These are phyloP conservation scores for Chlorella sp. DNA, from an alignment of 139 green algal species.

Conservation along the genomic window DNA sequence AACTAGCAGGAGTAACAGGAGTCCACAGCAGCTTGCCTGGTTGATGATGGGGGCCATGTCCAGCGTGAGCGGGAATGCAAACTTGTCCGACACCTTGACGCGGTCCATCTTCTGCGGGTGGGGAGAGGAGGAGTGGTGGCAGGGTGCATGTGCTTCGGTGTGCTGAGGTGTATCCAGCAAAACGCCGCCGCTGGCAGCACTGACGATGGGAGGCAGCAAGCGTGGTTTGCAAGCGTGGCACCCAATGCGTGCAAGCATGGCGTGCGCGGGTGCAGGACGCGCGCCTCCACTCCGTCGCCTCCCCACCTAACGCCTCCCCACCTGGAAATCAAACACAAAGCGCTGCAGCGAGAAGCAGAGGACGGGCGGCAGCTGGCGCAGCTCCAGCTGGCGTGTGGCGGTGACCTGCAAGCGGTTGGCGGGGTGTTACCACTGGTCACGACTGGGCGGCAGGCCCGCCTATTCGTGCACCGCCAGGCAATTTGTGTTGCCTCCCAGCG, in stretches of 20 bases:
- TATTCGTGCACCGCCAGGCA: too few species aligned
- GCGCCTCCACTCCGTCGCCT: too few species aligned
- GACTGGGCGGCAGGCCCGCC: background rate
- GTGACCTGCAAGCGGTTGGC: slow-evolving; percentile 57
- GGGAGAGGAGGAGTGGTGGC: background rate
- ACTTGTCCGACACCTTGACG: slow-evolving; percentile 83
- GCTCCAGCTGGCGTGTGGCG: slow-evolving; percentile 71
- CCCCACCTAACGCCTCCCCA: slow-evolving; percentile 2
- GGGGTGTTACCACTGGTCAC: background rate
- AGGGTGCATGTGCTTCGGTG: background rate
- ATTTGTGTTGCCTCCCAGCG: too few species aligned
- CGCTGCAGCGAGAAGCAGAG: slow-evolving; percentile 89
- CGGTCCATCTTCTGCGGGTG: slow-evolving; percentile 69
- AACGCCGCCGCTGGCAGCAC: background rate
- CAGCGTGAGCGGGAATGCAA: slow-evolving; percentile 79
- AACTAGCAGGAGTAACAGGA: too few species aligned
- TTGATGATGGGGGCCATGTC: slow-evolving; percentile 54
- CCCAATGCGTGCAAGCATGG: background rate
- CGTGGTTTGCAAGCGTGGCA: too few species aligned
- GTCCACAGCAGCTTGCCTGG: too few species aligned
- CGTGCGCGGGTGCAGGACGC: too few species aligned
- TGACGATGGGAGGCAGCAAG: too few species aligned
- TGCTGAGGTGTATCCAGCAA: background rate
- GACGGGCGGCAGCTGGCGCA: slow-evolving; percentile 79
- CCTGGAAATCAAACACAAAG: slow-evolving; percentile 90